These are phyloP conservation scores for Saitozyma podzolica DNA, from an alignment of 768 basidiomycete genomes.

Conservation along the genomic window DNA sequence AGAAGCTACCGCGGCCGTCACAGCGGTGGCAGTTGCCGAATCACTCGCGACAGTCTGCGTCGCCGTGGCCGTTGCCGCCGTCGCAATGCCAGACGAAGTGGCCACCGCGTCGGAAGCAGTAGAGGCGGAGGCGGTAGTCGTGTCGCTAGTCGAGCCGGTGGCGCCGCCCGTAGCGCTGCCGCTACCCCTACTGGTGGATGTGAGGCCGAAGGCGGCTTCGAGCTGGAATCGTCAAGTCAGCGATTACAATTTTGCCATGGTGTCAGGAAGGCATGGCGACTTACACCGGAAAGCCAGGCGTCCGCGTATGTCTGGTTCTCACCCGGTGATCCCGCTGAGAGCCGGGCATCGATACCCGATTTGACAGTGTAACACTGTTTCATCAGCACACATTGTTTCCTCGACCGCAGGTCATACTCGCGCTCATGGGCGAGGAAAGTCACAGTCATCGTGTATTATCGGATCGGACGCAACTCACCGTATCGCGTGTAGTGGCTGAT, in stretches of 20 bases:
- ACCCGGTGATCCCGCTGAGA: conserved; percentile 15
- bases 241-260: neutral
- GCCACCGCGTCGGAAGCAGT: conserved; percentile 7
- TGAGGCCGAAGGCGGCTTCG: conserved; percentile 30
- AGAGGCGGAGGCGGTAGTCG: conserved; percentile 7
- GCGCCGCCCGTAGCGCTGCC: neutral
- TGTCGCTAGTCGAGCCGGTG: conserved; percentile 1
- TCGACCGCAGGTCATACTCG: too few species aligned
- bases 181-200: conserved; percentile 20
- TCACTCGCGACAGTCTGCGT: conserved; percentile 12
- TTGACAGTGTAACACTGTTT: conserved; percentile 28
- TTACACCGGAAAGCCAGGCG: conserved; percentile 32
- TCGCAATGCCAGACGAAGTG: conserved; percentile 11
- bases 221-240: conserved; percentile 16
- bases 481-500: conserved; percentile 27
- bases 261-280: neutral
- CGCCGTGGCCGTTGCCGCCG: conserved; percentile 9
- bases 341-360: conserved; percentile 18
- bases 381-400: neutral
- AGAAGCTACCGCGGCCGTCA: conserved; percentile 5
- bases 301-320: conserved; percentile 33
- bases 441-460: too few species aligned
- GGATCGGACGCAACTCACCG: conserved; percentile 6
- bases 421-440: neutral
- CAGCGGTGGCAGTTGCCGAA: conserved; percentile 9